Evolutionary conservation across 2,329 filamentous ascomycete species (phyloP).

Genomic region (Aureobasidium uvarum): DNA sequence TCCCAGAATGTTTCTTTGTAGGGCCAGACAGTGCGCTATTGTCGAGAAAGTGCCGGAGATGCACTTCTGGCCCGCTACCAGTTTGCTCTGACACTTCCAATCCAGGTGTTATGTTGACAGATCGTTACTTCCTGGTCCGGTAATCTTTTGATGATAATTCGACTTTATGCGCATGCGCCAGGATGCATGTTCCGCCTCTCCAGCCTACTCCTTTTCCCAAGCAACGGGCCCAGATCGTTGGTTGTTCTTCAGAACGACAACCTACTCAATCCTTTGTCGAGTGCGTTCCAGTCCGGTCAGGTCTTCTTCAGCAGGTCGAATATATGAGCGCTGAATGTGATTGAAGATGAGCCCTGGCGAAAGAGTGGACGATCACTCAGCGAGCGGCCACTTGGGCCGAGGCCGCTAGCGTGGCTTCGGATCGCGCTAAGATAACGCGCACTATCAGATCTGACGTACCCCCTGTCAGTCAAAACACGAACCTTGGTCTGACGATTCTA

Average conservation of each 20-base stretch:
- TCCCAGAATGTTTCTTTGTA: not conserved
- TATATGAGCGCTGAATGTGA: not conserved
- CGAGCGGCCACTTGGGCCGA: conserved; percentile 8
- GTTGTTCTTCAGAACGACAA: not conserved
- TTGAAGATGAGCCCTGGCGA: conserved; percentile 19
- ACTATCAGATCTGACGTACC: conserved; percentile 7
- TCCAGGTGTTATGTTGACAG: not conserved
- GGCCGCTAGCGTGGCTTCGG: not conserved
- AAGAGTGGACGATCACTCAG: conserved; percentile 6
- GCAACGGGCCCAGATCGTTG: not conserved
- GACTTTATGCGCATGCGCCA: conserved; percentile 1
- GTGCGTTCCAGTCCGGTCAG: not conserved
- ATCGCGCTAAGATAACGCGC: conserved; percentile 1
- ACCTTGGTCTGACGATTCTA: conserved; percentile 22
- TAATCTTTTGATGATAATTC: conserved; percentile 13
- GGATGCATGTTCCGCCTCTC: conserved; percentile 15
- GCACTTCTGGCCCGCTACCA: conserved; percentile 12
- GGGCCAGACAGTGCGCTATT: conserved; percentile 21
- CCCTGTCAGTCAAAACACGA: conserved; percentile 2
- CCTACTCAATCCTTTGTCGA: not conserved
- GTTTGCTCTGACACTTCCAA: not conserved
- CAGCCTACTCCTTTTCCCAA: not conserved
- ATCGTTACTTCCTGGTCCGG: not conserved
- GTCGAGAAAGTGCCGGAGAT: conserved; percentile 1
- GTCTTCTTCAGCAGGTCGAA: not conserved